A percentile compares a stretch with the other conserved stretches of the same genome.
Evolutionary conservation across 768 basidiomycete genomes (phyloP).

Genomic region (Collybia sordida): DNA sequence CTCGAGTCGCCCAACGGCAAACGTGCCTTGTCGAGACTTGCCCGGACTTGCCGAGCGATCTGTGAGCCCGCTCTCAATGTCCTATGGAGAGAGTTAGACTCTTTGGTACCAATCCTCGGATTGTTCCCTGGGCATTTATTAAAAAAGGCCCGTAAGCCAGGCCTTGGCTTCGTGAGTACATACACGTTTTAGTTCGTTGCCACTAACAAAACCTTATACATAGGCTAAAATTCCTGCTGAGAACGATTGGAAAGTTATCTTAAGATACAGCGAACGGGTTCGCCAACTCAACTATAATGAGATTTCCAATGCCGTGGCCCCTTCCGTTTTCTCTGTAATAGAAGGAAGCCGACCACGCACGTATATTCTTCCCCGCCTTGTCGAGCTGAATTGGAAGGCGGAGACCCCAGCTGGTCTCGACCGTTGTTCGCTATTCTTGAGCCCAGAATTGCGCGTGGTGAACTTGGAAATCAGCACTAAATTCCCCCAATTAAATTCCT

Average conservation of each 20-base stretch:
- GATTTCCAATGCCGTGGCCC: constrained; percentile 57
- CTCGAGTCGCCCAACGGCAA: constrained; percentile 61
- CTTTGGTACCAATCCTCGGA: constrained; percentile 67
- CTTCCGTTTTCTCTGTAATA: constrained; percentile 66
- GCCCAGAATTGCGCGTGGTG: constrained; percentile 58
- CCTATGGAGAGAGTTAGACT: constrained; percentile 79
- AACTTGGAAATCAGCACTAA: constrained; percentile 62
- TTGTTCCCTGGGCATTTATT: constrained; percentile 68
- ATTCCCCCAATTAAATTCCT: constrained; percentile 57
- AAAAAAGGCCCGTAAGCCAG: constrained; percentile 71
- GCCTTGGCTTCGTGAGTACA: constrained; percentile 69
- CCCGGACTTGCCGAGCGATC: constrained; percentile 74
- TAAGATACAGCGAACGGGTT: constrained; percentile 68
- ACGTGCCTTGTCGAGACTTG: constrained; percentile 66
- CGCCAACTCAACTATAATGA: constrained; percentile 72
- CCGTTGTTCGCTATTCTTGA: constrained; percentile 63
- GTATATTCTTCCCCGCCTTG: constrained; percentile 69
- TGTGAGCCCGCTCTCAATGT: constrained; percentile 69
- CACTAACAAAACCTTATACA: background rate
- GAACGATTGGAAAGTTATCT: constrained; percentile 68
- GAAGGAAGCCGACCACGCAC: constrained; percentile 61
- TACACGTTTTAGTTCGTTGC: background rate
- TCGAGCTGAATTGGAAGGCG: constrained; percentile 70
- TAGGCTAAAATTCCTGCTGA: constrained; percentile 62
- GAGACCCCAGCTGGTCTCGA: constrained; percentile 67